Percentiles rank a stretch among this genome's conserved stretches.
Conservation (phyloP, 2,329 filamentous ascomycete species). For the Ophiognomonia clavigignenti-juglandacearum region DNA sequence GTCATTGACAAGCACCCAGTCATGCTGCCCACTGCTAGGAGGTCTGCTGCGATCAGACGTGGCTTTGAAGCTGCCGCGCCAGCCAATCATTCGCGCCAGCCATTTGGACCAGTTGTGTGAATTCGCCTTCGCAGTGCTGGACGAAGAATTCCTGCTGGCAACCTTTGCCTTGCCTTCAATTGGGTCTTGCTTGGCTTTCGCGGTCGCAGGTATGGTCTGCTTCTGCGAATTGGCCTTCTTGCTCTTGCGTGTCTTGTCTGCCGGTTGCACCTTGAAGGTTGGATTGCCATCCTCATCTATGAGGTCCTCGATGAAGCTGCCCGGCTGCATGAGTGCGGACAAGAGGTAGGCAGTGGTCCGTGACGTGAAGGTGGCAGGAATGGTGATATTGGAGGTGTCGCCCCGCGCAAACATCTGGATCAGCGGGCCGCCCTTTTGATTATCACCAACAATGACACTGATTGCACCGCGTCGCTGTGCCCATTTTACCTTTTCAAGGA, state of each 20-base stretch:
- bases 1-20: slow-evolving; percentile 67
- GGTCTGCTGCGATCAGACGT: slow-evolving; percentile 54
- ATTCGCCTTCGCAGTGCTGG: not conserved
- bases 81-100: slow-evolving; percentile 39
- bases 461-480: slow-evolving; percentile 84
- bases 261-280: slow-evolving; percentile 47
- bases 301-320: slow-evolving; percentile 56
- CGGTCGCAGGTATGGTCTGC: slow-evolving; percentile 21
- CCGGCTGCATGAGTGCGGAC: slow-evolving; percentile 76
- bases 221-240: slow-evolving; percentile 30
- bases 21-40: slow-evolving; percentile 67
- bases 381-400: slow-evolving; percentile 90
- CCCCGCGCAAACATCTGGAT: slow-evolving; percentile 99
- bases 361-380: slow-evolving; percentile 91
- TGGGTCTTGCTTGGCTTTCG: slow-evolving; percentile 14
- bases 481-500: slow-evolving; percentile 97
- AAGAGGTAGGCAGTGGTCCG: slow-evolving; percentile 90
- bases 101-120: slow-evolving; percentile 30
- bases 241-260: slow-evolving; percentile 32
- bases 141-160: slow-evolving; percentile 5
- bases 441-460: slow-evolving; percentile 90
- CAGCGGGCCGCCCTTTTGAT: slow-evolving; percentile 80
- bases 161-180: slow-evolving; percentile 5
- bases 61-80: slow-evolving; percentile 25
- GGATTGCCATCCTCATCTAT: slow-evolving; percentile 57